Percentiles rank a stretch among this genome's conserved stretches.
These are phyloP conservation scores for Septoria petroselini DNA, from an alignment of 2,329 filamentous ascomycete species.

Conservation along the genomic window DNA sequence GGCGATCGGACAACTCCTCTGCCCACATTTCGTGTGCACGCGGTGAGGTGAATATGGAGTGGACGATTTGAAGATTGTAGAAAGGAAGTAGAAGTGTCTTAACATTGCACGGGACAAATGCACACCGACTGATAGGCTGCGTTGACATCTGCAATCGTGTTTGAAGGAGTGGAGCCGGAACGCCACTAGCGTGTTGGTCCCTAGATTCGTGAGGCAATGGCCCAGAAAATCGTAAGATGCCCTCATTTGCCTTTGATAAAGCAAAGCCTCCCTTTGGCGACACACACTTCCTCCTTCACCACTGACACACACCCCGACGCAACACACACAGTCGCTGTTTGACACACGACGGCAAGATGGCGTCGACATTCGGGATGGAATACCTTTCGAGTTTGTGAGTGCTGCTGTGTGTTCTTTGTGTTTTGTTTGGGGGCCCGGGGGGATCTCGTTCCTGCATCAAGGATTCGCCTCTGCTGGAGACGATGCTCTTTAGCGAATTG, in stretches of 20 bases:
- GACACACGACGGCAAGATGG: constrained; percentile 21
- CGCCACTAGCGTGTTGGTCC: not conserved
- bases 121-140: not conserved
- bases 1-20: no score
- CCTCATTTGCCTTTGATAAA: not conserved
- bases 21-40: no score
- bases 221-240: constrained; percentile 5
- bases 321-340: not conserved
- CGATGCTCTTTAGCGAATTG: no score
- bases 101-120: no score
- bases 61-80: no score
- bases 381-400: constrained; percentile 27
- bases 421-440: not conserved
- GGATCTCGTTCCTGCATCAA: constrained; percentile 12
- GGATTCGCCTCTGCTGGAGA: not conserved
- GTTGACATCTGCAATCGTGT: no score
- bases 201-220: not conserved
- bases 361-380: constrained; percentile 31
- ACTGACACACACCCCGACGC: not conserved
- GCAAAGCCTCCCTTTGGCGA: not conserved
- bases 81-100: no score
- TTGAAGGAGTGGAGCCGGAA: no score
- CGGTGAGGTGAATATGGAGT: no score
- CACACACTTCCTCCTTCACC: not conserved
- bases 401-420: constrained; percentile 3